Percentiles rank a stretch among this genome's conserved stretches.
Evolutionary conservation across 2,329 filamentous ascomycete genomes (phyloP).

Genomic region (Epicoccum nigrum): DNA sequence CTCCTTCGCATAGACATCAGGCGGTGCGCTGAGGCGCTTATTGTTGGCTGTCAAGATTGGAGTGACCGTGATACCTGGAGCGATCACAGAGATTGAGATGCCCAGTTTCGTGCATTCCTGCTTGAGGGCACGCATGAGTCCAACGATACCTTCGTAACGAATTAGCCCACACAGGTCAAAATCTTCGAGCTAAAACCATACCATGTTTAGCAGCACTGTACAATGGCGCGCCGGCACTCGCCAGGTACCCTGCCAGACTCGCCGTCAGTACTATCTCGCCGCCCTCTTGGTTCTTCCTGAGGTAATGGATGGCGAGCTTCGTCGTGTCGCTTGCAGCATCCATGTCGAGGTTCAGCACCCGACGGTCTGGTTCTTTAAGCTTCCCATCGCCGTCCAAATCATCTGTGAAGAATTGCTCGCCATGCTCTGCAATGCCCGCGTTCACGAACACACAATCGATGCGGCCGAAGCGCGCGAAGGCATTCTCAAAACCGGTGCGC

Average conservation of each 20-base stretch:
- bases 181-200: conserved; percentile 14
- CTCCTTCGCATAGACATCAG: conserved; percentile 51
- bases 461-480: conserved; percentile 50
- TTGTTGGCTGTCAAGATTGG: conserved; percentile 49
- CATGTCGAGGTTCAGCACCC: conserved; percentile 55
- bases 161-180: neutral
- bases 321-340: conserved; percentile 55
- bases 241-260: conserved; percentile 57
- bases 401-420: conserved; percentile 58
- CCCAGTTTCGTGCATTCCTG: conserved; percentile 54
- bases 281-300: conserved; percentile 50
- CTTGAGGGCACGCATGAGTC: conserved; percentile 58
- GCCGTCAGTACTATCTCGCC: conserved; percentile 57
- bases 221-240: conserved; percentile 54
- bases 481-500: conserved; percentile 52
- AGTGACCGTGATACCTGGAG: conserved; percentile 57
- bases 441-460: conserved; percentile 58
- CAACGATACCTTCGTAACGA: conserved; percentile 48
- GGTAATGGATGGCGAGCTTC: conserved; percentile 56
- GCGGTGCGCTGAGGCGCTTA: conserved; percentile 34
- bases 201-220: conserved; percentile 60
- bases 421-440: conserved; percentile 56
- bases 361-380: conserved; percentile 54
- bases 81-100: conserved; percentile 56
- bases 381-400: conserved; percentile 49